phyloP scores from a whole-genome alignment of 306 rosid genomes.

The Begonia peltatifolia region DNA sequence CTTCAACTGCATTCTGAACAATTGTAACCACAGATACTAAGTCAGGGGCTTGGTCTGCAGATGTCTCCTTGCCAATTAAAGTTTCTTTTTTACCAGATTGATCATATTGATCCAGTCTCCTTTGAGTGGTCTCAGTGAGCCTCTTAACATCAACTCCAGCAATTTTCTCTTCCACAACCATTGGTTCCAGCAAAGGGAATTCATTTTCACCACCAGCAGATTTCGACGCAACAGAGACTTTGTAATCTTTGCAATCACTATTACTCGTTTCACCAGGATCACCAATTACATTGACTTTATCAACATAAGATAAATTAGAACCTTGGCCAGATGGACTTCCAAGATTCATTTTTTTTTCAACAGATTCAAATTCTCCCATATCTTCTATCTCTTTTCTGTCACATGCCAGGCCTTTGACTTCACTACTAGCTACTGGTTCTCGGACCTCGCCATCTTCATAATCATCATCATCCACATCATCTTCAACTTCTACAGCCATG shows the following conservation, averaged over 20 bases:
- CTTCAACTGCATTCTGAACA: conserved; percentile 27
- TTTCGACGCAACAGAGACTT: conserved; percentile 10
- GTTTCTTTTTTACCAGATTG: conserved; percentile 15
- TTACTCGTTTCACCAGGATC: conserved; percentile 20
- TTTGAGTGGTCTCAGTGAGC: conserved; percentile 9
- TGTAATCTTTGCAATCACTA: conserved; percentile 12
- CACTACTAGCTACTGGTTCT: conserved; percentile 28
- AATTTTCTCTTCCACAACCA: conserved; percentile 20
- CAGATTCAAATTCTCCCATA: conserved; percentile 16
- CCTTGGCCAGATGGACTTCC: conserved; percentile 18
- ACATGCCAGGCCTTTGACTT: conserved; percentile 24
- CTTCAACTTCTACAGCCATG: conserved; percentile 30
- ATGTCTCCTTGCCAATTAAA: conserved; percentile 15
- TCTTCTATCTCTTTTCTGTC: conserved; percentile 45
- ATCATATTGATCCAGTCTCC: conserved; percentile 12
- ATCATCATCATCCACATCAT: conserved; percentile 40
- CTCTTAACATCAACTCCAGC: conserved; percentile 16
- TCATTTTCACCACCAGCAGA: conserved; percentile 9
- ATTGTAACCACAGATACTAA: conserved; percentile 15
- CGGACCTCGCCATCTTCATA: conserved; percentile 85
- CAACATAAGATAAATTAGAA: conserved; percentile 16
- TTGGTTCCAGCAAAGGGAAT: conserved; percentile 17
- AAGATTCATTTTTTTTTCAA: conserved; percentile 18
- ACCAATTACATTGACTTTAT: conserved; percentile 16
- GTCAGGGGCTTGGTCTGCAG: conserved; percentile 16